Evolutionary conservation across 148 eudicot species (phyloP), one percentile per base, ranked within the genome.

Genomic region (Fagopyrum tataricum): DNA sequence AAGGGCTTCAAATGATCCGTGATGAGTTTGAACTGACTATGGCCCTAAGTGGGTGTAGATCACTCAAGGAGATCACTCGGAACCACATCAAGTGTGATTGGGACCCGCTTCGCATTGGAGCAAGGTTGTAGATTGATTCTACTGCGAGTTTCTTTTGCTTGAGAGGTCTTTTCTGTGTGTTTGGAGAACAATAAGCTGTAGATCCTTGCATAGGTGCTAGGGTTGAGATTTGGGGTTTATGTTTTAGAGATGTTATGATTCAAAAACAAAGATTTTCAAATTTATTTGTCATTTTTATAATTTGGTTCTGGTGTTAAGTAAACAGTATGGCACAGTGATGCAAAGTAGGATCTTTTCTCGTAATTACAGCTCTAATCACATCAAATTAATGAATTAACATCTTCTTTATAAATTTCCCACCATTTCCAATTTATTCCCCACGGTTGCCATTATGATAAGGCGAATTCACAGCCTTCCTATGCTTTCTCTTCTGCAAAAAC

Each of bases 1-100:
- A 94, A 78, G 97, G 87, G 37, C 98, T 94, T 13, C 90, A 91
- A 69, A 91, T 94, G 97, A 18, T 94, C 77, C 84, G 91, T 2
- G 96, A 94, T 9, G 98, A 94, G 84, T 89, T 94, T 70, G 98
- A 91, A 85, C 78, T 94, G 40, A 86, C 98, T 1, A 94, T 94
- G 98, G 97, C 98, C 18, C 83, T 94, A 48, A 94, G 91, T 69
- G 98, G 98, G 6, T 94, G 98, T 58, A 86, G 89, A 7, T 87
- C 98, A 1, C 80, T 91, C 11, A 83, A 74, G 6, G 97, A 94
- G 76, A 91, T 94, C 78, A 88, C 91, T 7, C 98, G 98, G 17
- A 59, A 84, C 70, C 97, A 89, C 79, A 83, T 94, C 72, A 67
- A 73, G 20, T 74, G 97, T 20, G 97, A 92, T 13, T 92, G 97